Evolutionary conservation across 257 asterid species (phyloP), one percentile per base, ranked within the genome.

Genomic region (Capsicum baccatum): DNA sequence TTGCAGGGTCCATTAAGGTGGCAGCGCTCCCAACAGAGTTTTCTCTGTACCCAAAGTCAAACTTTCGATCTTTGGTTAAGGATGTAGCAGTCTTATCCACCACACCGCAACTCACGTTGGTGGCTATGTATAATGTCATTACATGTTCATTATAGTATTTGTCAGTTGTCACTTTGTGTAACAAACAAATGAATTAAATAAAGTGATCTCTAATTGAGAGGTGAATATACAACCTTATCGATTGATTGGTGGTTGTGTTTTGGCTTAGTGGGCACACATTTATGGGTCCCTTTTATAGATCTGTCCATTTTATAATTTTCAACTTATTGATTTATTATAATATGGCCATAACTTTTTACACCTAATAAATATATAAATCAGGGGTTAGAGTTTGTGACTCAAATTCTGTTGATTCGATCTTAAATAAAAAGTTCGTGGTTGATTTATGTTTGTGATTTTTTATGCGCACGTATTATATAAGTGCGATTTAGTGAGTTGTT

Each of bases 181-280:
- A 76, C 62, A 76, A 76, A 76, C 81, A 10, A 84, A 6, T 33
- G 11, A 55, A 16, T 8, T n/a, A 42, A 68, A 39, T 9, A 69
- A 69, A 26, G 26, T 82, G 52, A 79, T 67, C 44, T 50, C 8
- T 37, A 64, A 37, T 64, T 44, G 74, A 67, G 86, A 42, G 90
- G 91, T 82, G 35, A 78, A 44, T 91, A 89, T 86, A 85, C 81
- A 86, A 76, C 78, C 13, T 84, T 35, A 13, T 9, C 74, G 79
- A 91, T 91, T 89, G 66, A 89, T 91, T 91, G 93, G 93, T 83
- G 93, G 93, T 83, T 86, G 80, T 19, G 54, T 3, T 74, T 69
- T 63, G 64, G 84, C 68, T 85, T 83, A 52, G 50, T 52, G 80
- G 84, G 87, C 79, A 44, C 74, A 80, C 79, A 82, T 26, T 10